Evolutionary conservation across 139 green algal species (phyloP).

Genomic region (Volvox reticuliferus): DNA sequence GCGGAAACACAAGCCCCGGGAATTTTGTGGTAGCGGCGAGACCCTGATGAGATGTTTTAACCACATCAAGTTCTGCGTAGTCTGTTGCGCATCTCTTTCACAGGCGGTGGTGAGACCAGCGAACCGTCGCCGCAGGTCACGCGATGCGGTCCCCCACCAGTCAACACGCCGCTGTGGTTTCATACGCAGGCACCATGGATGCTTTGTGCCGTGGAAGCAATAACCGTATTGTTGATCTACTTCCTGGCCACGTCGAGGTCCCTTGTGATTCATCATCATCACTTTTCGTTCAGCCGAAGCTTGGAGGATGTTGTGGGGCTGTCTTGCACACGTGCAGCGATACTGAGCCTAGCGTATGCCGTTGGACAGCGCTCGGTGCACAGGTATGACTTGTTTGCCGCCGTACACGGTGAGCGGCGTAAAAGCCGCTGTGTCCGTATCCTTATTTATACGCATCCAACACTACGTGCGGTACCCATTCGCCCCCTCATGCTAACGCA

Average conservation of each 20-base stretch:
- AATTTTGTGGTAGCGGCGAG: conserved; percentile 11
- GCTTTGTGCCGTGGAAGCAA: conserved; percentile 61
- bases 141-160: background rate
- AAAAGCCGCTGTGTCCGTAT: too few species aligned
- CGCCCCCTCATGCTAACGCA: conserved; percentile 6
- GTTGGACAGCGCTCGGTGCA: conserved; percentile 55
- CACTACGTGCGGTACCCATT: background rate
- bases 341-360: conserved; percentile 62
- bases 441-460: too few species aligned
- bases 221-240: conserved; percentile 64
- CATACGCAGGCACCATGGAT: conserved; percentile 66
- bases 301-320: conserved; percentile 72
- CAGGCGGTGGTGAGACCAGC: conserved; percentile 51
- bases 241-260: conserved; percentile 47
- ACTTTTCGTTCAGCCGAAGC: conserved; percentile 63
- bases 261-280: conserved; percentile 51
- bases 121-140: background rate
- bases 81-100: conserved; percentile 48
- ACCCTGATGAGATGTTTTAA: conserved; percentile 42
- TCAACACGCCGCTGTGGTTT: background rate
- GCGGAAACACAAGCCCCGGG: background rate
- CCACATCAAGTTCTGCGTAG: conserved; percentile 47
- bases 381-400: conserved; percentile 42
- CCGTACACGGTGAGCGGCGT: too few species aligned
- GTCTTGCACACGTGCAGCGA: conserved; percentile 49